phyloP scores from a whole-genome alignment of 2,329 filamentous ascomycete species.

The Sordariomycetes sp. region DNA sequence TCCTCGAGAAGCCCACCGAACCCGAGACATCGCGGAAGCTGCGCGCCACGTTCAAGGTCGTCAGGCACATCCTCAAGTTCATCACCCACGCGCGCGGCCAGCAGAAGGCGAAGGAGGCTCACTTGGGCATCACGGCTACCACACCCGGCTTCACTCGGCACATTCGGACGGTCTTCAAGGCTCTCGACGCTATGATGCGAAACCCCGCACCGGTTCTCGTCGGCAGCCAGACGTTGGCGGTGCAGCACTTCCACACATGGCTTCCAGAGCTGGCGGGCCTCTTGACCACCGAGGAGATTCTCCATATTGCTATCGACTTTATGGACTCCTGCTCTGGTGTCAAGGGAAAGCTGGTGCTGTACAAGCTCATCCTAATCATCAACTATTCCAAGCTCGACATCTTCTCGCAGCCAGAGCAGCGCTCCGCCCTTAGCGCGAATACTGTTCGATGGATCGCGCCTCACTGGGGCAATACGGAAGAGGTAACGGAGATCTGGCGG shows the following conservation, averaged over 20 bases:
- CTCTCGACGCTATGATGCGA: constrained; percentile 80
- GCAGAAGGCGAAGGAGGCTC: constrained; percentile 80
- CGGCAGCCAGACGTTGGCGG: constrained; percentile 86
- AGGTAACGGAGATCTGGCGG: constrained; percentile 75
- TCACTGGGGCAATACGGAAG: constrained; percentile 73
- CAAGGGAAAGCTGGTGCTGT: constrained; percentile 82
- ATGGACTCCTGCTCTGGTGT: constrained; percentile 82
- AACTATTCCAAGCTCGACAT: constrained; percentile 78
- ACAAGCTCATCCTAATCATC: constrained; percentile 86
- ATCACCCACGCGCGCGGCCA: constrained; percentile 82
- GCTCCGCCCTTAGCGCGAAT: constrained; percentile 63
- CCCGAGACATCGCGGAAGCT: constrained; percentile 74
- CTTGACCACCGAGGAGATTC: constrained; percentile 71
- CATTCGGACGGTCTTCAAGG: constrained; percentile 78
- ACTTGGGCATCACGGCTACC: constrained; percentile 70
- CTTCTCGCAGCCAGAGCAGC: constrained; percentile 69
- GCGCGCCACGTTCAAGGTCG: constrained; percentile 88
- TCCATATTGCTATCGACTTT: constrained; percentile 86
- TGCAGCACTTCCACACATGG: constrained; percentile 96
- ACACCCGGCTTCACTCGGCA: constrained; percentile 70
- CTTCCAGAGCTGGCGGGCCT: constrained; percentile 78
- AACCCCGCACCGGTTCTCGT: constrained; percentile 77
- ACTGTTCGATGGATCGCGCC: constrained; percentile 86
- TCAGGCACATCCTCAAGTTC: constrained; percentile 85
- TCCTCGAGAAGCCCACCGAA: constrained; percentile 75